phyloP scores from a whole-genome alignment of 202 grass and related monocot species.

The Setaria italica region DNA sequence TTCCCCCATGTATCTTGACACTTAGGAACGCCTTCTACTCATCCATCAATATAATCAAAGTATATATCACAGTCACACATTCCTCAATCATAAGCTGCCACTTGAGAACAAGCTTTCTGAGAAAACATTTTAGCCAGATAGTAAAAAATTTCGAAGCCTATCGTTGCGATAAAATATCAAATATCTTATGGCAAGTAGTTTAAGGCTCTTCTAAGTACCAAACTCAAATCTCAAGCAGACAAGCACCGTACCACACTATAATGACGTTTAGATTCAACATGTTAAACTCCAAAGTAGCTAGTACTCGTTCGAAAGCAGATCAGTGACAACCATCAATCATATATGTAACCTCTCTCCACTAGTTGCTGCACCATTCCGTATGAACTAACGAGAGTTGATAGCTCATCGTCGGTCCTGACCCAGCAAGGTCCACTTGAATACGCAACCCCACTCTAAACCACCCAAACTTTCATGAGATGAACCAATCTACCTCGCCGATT shows the following conservation, averaged over 20 bases:
- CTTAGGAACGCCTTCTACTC: background rate
- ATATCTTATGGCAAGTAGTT: background rate
- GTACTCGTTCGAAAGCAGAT: background rate
- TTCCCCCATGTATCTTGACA: background rate
- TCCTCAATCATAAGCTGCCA: background rate
- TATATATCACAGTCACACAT: background rate
- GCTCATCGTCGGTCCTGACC: background rate
- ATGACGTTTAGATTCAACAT: background rate
- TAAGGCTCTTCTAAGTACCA: background rate
- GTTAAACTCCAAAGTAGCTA: background rate
- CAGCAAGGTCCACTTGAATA: background rate
- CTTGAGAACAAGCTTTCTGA: background rate
- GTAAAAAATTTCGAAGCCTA: background rate
- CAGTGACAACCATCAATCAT: background rate
- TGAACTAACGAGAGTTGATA: background rate
- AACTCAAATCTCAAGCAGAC: background rate
- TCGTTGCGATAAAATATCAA: background rate
- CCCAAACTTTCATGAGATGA: background rate
- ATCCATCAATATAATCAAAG: background rate
- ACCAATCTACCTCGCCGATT: background rate
- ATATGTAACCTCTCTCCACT: background rate
- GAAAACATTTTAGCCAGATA: background rate
- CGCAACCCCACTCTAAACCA: background rate
- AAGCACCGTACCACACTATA: background rate
- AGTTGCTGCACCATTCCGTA: background rate